Percentiles rank a stretch among this genome's conserved stretches.
phyloP scores from a whole-genome alignment of 768 basidiomycete genomes.

The Russula sp. region DNA sequence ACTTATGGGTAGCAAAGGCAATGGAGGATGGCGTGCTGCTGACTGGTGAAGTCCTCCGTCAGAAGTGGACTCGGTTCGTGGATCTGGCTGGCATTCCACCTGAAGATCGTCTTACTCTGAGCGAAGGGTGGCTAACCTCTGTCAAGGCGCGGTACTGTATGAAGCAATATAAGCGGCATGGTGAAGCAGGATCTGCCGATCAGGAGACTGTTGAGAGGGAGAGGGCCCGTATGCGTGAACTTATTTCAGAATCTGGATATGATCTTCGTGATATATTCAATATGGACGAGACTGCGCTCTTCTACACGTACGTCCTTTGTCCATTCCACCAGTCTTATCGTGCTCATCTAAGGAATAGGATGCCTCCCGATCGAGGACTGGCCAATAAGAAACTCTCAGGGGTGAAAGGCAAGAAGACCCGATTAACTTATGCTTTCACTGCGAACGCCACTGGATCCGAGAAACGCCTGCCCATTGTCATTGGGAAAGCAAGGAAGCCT shows the following conservation, averaged over 20 bases:
- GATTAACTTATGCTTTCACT: no score
- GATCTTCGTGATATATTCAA: no score
- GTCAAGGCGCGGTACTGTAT: neutral
- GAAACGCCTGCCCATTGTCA: no score
- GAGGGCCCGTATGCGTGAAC: neutral
- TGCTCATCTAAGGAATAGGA: no score
- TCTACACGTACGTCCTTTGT: no score
- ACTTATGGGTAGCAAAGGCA: neutral
- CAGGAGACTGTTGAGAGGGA: neutral
- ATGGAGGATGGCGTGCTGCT: neutral
- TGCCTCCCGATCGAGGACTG: no score
- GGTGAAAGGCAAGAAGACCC: no score
- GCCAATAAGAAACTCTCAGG: neutral
- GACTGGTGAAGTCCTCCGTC: neutral
- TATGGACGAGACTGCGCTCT: no score
- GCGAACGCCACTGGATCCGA: no score
- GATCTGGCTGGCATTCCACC: neutral
- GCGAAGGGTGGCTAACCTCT: neutral
- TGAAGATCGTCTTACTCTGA: neutral
- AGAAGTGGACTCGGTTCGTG: neutral
- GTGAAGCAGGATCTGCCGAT: neutral
- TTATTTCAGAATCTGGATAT: no score
- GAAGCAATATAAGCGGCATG: neutral
- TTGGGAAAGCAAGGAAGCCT: no score
- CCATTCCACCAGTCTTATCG: no score